Conservation (phyloP, 163 green algal species). For the Trebouxia gelatinosa region DNA sequence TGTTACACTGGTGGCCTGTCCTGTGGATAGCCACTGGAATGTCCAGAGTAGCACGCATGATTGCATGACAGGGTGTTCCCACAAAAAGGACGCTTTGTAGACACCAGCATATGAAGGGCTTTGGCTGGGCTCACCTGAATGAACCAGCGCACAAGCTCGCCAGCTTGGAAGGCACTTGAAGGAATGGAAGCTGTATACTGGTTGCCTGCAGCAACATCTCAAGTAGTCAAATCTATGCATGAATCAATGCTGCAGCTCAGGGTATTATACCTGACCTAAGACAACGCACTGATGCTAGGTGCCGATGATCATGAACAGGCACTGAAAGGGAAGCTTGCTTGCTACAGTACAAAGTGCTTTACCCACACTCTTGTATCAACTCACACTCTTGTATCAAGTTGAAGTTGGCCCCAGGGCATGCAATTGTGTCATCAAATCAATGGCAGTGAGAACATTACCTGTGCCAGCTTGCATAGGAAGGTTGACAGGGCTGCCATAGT, state of each 20-base stretch:
- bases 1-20: too few relatives aligned
- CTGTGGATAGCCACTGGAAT: too few relatives aligned
- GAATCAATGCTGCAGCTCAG: too few relatives aligned
- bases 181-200: conserved; percentile 48
- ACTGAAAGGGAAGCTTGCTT: neutral
- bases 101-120: neutral
- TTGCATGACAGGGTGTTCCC: too few relatives aligned
- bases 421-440: neutral
- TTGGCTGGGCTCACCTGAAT: conserved; percentile 29
- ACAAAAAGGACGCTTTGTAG: too few relatives aligned
- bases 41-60: too few relatives aligned
- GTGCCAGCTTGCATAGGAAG: conserved; percentile 39
- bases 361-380: neutral
- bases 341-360: too few relatives aligned
- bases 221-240: too few relatives aligned
- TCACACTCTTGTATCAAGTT: conserved; percentile 2
- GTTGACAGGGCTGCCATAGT: conserved; percentile 32
- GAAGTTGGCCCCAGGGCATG: neutral
- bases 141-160: conserved; percentile 50
- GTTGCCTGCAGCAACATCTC: conserved; percentile 17
- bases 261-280: neutral
- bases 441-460: conserved; percentile 2
- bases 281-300: neutral
- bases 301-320: neutral
- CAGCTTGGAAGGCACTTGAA: conserved; percentile 14